Conservation (phyloP, 768 basidiomycete genomes). For the Suillus bovinus region DNA sequence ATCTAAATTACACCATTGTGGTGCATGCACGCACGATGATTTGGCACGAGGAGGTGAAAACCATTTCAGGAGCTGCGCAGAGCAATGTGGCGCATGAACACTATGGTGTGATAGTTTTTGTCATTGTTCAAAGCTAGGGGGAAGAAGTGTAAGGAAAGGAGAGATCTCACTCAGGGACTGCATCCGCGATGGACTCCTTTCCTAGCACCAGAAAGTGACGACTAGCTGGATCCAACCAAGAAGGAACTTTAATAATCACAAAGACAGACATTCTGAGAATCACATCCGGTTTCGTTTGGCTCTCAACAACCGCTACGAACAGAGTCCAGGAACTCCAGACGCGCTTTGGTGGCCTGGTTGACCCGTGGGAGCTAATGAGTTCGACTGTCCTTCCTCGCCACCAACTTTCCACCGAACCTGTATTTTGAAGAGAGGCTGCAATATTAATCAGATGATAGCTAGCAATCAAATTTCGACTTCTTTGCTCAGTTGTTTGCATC, state of each 20-base stretch:
- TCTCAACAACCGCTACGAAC: not conserved
- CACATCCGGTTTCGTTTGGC: not conserved
- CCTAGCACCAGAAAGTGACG: not conserved
- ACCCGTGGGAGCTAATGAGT: too few relatives aligned
- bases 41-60: constrained; percentile 14
- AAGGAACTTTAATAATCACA: not conserved
- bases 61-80: constrained; percentile 35
- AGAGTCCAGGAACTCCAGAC: too few relatives aligned
- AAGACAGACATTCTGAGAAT: not conserved
- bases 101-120: constrained; percentile 19
- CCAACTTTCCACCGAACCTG: too few relatives aligned
- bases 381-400: too few relatives aligned
- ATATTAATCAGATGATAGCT: too few relatives aligned
- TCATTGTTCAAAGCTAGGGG: not conserved
- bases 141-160: too few relatives aligned
- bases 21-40: too few relatives aligned
- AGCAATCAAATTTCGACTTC: too few relatives aligned
- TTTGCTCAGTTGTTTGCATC: too few relatives aligned
- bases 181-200: not conserved
- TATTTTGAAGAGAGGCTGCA: too few relatives aligned
- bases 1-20: too few relatives aligned
- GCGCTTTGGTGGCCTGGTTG: too few relatives aligned
- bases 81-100: constrained; percentile 31
- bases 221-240: not conserved
- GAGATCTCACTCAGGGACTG: not conserved